Conservation (phyloP, 176 grass and related monocot species). For the Juncus effusus region DNA sequence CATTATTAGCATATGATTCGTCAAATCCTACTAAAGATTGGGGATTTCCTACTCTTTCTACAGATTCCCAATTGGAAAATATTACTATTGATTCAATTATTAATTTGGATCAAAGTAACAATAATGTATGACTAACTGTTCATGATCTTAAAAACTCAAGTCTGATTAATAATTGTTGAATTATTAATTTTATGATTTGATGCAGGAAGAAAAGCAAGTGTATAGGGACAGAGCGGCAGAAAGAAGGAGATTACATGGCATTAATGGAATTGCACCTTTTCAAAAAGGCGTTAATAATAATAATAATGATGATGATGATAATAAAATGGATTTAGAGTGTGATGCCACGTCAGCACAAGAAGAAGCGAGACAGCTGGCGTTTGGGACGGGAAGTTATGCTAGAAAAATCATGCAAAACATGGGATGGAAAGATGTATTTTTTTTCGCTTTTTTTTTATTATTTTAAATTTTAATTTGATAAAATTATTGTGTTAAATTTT, state of each 20-base stretch:
- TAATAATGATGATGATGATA: no score
- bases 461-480: no score
- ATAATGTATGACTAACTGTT: no score
- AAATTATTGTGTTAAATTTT: background rate
- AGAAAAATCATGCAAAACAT: constrained; percentile 92
- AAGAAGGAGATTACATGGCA: constrained; percentile 65
- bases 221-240: constrained; percentile 91
- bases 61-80: background rate
- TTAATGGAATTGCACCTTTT: constrained; percentile 60
- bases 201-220: constrained; percentile 29
- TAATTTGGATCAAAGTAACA: no score
- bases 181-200: constrained; percentile 34
- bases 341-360: constrained; percentile 30
- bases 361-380: constrained; percentile 32
- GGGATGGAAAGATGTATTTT: constrained; percentile 82
- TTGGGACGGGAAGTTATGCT: constrained; percentile 43
- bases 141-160: no score
- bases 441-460: constrained; percentile 25
- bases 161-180: no score
- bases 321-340: constrained; percentile 9
- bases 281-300: constrained; percentile 40
- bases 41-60: constrained; percentile 49
- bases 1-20: constrained; percentile 68
- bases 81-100: no score
- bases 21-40: constrained; percentile 86